Conservation (phyloP, 1,284 basidiomycete species). For the Leccinum subatratum region DNA sequence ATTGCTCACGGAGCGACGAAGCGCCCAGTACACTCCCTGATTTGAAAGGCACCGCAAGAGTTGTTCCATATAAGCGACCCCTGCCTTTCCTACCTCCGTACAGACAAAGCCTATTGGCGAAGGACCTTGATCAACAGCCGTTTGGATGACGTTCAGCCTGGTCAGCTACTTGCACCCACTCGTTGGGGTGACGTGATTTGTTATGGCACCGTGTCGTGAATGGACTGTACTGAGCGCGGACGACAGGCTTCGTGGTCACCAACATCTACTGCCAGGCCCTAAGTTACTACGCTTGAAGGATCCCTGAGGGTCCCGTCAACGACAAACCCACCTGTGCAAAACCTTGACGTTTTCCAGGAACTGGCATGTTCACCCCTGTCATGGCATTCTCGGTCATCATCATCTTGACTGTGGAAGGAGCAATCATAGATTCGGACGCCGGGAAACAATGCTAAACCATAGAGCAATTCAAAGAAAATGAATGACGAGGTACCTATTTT, state of each 20-base stretch:
- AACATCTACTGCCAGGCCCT: neutral
- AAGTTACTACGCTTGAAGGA: too few species aligned
- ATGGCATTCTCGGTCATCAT: too few species aligned
- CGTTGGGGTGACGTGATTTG: slow-evolving; percentile 4
- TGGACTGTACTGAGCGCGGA: neutral
- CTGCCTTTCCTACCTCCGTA: neutral
- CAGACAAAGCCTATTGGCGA: neutral
- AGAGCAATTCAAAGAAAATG: too few species aligned
- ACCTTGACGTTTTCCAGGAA: too few species aligned
- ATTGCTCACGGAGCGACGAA: neutral
- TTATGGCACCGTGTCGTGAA: neutral
- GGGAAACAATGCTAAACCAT: too few species aligned
- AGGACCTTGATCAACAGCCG: neutral
- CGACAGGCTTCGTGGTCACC: slow-evolving; percentile 3
- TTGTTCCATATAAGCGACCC: neutral
- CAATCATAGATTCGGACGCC: too few species aligned
- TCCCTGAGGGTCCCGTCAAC: too few species aligned
- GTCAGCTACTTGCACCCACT: slow-evolving; percentile 1
- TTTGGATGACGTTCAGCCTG: neutral
- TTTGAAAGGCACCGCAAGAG: neutral
- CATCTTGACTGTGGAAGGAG: too few species aligned
- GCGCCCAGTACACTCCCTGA: neutral
- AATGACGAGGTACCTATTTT: too few species aligned
- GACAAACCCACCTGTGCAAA: too few species aligned
- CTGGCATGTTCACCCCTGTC: too few species aligned